Conservation (phyloP, 1,139 yeast species). For the Protomyces pachydermus region DNA sequence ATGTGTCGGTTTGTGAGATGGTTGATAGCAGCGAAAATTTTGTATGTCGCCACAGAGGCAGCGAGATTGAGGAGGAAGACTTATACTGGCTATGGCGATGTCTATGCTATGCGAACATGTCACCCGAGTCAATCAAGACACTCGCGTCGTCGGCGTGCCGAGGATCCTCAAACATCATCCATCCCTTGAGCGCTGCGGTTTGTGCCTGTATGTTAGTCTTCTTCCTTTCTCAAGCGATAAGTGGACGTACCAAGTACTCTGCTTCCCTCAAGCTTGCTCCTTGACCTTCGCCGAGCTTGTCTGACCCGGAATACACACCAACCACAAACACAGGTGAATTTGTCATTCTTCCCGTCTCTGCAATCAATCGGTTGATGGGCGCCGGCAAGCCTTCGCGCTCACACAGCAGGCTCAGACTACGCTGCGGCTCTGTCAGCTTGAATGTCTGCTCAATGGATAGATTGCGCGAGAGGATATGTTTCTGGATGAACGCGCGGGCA, state of each 20-base stretch:
- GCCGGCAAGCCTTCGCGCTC: conserved; percentile 68
- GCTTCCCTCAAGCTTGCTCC: conserved; percentile 92
- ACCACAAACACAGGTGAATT: conserved; percentile 82
- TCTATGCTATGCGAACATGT: conserved; percentile 36
- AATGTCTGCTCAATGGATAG: conserved; percentile 68
- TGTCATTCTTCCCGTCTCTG: conserved; percentile 88
- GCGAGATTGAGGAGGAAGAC: background rate
- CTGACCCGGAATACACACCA: conserved; percentile 80
- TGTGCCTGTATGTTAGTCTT: conserved; percentile 54
- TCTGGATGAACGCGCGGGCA: conserved; percentile 60
- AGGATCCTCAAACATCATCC: conserved; percentile 90
- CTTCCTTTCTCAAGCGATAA: background rate
- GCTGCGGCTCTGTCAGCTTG: conserved; percentile 76
- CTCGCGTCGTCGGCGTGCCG: conserved; percentile 41
- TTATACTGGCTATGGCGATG: background rate
- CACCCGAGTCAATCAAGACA: conserved; percentile 37
- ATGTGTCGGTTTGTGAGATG: background rate
- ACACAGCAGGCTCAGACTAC: conserved; percentile 74
- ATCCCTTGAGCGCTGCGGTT: conserved; percentile 81
- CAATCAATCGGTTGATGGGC: conserved; percentile 76
- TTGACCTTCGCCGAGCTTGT: conserved; percentile 88
- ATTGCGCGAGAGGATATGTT: conserved; percentile 73
- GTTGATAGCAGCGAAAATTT: background rate
- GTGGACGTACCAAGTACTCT: conserved; percentile 46
- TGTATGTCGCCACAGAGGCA: background rate